A percentile compares a stretch with the other conserved stretches of the same genome.
phyloP scores from a whole-genome alignment of 257 asterid species.

The Fraxinus excelsior region DNA sequence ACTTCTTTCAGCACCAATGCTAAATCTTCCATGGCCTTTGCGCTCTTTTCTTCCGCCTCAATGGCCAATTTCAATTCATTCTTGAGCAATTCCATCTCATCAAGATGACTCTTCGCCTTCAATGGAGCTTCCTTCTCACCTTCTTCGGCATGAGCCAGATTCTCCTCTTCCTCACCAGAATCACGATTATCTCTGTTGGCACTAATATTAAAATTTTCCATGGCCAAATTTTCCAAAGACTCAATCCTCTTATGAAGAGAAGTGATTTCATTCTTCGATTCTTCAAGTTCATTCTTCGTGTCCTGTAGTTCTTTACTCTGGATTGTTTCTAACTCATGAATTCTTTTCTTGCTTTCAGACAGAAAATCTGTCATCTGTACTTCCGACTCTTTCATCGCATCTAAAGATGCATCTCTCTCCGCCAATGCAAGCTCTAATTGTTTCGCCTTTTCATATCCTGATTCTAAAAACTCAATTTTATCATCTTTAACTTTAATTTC shows the following conservation, averaged over 20 bases:
- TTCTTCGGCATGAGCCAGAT: conserved; percentile 26
- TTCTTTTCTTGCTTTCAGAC: conserved; percentile 31
- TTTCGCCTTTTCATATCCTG: conserved; percentile 35
- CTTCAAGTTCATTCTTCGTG: conserved; percentile 18
- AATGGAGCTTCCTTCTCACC: conserved; percentile 35
- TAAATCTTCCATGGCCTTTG: conserved; percentile 83
- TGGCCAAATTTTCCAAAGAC: conserved; percentile 27
- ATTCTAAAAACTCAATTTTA: conserved; percentile 45
- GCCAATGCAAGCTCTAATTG: conserved; percentile 39
- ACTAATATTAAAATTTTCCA: conserved; percentile 17
- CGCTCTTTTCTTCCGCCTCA: conserved; percentile 70
- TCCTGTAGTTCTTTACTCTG: conserved; percentile 36
- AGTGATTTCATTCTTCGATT: conserved; percentile 31
- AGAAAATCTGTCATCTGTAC: conserved; percentile 12
- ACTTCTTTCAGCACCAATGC: conserved; percentile 82
- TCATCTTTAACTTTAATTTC: conserved; percentile 47
- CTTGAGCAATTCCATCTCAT: conserved; percentile 43
- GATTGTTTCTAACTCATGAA: conserved; percentile 36
- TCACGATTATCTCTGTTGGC: not conserved
- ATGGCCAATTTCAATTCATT: conserved; percentile 55
- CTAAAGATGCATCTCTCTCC: conserved; percentile 39
- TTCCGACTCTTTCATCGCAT: conserved; percentile 33
- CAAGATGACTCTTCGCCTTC: conserved; percentile 10
- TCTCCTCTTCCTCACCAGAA: conserved; percentile 24
- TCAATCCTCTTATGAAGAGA: conserved; percentile 41